Percentiles rank a stretch among this genome's conserved stretches.
Evolutionary conservation across 306 rosid genomes (phyloP).

Genomic region (Lathyrus oleraceus): DNA sequence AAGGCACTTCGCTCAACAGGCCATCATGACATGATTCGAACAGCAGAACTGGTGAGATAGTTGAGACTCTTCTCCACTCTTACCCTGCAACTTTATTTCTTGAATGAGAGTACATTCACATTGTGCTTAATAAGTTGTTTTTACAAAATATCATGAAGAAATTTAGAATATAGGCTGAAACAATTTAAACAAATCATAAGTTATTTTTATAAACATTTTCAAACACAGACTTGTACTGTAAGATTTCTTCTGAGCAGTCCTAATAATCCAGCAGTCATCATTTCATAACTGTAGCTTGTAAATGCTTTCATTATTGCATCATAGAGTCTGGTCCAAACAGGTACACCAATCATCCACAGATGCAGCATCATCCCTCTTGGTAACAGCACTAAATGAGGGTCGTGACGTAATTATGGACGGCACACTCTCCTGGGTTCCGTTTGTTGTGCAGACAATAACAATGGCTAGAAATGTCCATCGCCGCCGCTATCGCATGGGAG

Average conservation of each 20-base stretch:
- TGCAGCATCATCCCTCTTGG: constrained; percentile 97
- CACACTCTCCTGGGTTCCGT: constrained; percentile 93
- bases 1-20: constrained; percentile 89
- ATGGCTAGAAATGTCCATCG: constrained; percentile 95
- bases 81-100: neutral
- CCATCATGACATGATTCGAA: constrained; percentile 83
- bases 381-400: constrained; percentile 87
- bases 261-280: neutral
- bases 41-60: constrained; percentile 77
- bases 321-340: constrained; percentile 46
- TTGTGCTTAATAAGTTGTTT: neutral
- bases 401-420: constrained; percentile 97
- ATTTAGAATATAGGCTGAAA: neutral
- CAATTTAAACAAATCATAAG: neutral
- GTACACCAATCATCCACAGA: constrained; percentile 96
- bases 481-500: constrained; percentile 86
- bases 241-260: neutral
- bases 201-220: neutral
- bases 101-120: neutral
- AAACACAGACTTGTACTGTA: neutral
- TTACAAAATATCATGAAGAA: neutral
- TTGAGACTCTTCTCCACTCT: constrained; percentile 30
- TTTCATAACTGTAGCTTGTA: neutral
- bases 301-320: constrained; percentile 17
- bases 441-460: constrained; percentile 92